Evolutionary conservation across 768 basidiomycete species (phyloP), one percentile per base, ranked within the genome.

Genomic region (Lactarius indigo): DNA sequence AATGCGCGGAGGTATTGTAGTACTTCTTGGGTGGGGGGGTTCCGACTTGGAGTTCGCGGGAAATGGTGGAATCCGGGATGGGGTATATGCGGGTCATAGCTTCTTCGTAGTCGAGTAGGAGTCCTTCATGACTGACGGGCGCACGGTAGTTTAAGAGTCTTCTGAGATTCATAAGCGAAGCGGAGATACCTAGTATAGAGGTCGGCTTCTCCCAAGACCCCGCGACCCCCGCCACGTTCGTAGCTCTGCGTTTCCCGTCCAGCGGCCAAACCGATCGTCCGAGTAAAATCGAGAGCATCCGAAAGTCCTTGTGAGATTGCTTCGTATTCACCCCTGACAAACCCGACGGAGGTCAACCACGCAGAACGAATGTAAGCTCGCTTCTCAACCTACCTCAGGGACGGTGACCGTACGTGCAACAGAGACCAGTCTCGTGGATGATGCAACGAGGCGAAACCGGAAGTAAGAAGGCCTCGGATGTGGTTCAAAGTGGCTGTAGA

Each of bases 1-100:
- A 96, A 75, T 96, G 95, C 9, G 94, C 92, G 3, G 93, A 92
- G 18, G 92, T 91, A 74, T 98, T 96, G 78, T 96, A 98, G 75
- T 83, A 84, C 42, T 83, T 86, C 54, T 76, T 80, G 8, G 35
- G 69, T 39, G 57, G 35, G 3, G 54, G n/a, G 5, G 57, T 50
- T 54, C 61, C 62, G 69, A 37, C 12, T 37, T 37, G 35, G 13
- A 60, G 12, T 57, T 64, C 59, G 35, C 39, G 33, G 31, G 64
- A 57, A 31, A 23, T 44, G 7, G 47, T 62, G 23, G 57, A 58
- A 41, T 57, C 72, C 7, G 82, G 81, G 12, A 79, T 63, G 6
- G 87, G 78, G 64, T 89, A 83, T 64, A 81, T 78, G 37, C 95
- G 87, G 1, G 97, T 98, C 63, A 98, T 81, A 2, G 94, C 91